Conservation (phyloP, 2,329 filamentous ascomycete genomes). For the Colletotrichum theobromicola region DNA sequence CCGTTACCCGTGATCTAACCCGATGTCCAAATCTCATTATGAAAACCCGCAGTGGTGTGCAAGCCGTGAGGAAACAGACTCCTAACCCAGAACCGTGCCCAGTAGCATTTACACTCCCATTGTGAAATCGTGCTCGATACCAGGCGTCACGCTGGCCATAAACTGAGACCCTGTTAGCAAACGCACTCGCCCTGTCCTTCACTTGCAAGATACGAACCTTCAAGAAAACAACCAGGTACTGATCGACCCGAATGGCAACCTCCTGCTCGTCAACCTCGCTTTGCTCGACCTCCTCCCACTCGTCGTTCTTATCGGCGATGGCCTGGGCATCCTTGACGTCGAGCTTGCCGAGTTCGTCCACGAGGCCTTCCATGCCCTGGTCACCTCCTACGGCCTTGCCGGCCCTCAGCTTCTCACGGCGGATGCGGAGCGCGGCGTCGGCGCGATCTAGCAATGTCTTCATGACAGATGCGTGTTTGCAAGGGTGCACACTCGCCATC, state of each 20-base stretch:
- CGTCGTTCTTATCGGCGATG: constrained; percentile 53
- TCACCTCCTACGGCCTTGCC: constrained; percentile 55
- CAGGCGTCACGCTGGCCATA: constrained; percentile 89
- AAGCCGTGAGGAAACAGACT: neutral
- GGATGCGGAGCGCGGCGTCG: constrained; percentile 88
- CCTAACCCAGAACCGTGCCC: neutral
- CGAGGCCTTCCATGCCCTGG: constrained; percentile 80
- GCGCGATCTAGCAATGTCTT: constrained; percentile 95
- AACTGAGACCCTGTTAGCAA: constrained; percentile 52
- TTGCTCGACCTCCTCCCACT: constrained; percentile 70
- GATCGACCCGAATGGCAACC: constrained; percentile 84
- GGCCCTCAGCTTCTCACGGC: constrained; percentile 79
- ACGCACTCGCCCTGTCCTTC: neutral
- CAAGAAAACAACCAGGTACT: constrained; percentile 86
- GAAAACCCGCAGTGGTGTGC: neutral
- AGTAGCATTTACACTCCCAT: constrained; percentile 76
- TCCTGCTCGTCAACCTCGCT: constrained; percentile 71
- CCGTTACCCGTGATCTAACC: constrained; percentile 5
- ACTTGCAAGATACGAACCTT: constrained; percentile 65
- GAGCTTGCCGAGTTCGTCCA: constrained; percentile 77
- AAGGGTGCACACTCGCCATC: constrained; percentile 96
- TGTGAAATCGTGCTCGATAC: constrained; percentile 97
- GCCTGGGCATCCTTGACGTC: constrained; percentile 59
- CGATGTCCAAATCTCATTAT: neutral
- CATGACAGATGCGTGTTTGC: constrained; percentile 98